A percentile compares a stretch with the other conserved stretches of the same genome.
Evolutionary conservation across 345 rosid species (phyloP).

Genomic region (Ceriops zippeliana): DNA sequence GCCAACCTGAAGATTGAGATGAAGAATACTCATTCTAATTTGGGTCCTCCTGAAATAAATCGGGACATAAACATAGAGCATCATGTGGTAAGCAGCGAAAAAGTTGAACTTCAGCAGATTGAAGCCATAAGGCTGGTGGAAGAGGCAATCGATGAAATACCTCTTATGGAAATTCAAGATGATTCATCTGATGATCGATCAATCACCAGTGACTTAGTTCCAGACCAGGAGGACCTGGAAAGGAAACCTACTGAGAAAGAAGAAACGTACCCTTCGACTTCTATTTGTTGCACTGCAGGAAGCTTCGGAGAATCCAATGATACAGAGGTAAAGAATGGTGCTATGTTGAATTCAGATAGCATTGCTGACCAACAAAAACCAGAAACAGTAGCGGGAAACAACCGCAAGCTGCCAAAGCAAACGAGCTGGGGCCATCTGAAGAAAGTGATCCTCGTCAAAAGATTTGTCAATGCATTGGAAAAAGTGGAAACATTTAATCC

Average conservation of each 20-base stretch:
- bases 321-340: conserved; percentile 17
- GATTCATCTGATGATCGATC: conserved; percentile 55
- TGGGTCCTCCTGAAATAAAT: conserved; percentile 12
- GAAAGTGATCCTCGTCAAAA: conserved; percentile 30
- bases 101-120: conserved; percentile 36
- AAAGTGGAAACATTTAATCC: conserved; percentile 58
- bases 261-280: conserved; percentile 17
- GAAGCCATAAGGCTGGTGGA: conserved; percentile 83
- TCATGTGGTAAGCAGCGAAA: conserved; percentile 26
- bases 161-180: conserved; percentile 53
- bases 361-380: background rate
- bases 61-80: conserved; percentile 17
- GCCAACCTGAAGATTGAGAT: conserved; percentile 7
- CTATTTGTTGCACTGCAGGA: conserved; percentile 13
- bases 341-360: background rate
- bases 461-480: conserved; percentile 77
- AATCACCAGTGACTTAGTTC: conserved; percentile 24
- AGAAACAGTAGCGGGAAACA: conserved; percentile 18
- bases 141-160: conserved; percentile 84
- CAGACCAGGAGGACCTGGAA: conserved; percentile 23
- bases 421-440: conserved; percentile 32
- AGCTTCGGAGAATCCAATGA: conserved; percentile 22
- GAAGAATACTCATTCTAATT: conserved; percentile 3
- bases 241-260: conserved; percentile 12
- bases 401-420: conserved; percentile 8